Conservation (phyloP, 2,329 filamentous ascomycete genomes). For the Phialocephala subalpina region DNA sequence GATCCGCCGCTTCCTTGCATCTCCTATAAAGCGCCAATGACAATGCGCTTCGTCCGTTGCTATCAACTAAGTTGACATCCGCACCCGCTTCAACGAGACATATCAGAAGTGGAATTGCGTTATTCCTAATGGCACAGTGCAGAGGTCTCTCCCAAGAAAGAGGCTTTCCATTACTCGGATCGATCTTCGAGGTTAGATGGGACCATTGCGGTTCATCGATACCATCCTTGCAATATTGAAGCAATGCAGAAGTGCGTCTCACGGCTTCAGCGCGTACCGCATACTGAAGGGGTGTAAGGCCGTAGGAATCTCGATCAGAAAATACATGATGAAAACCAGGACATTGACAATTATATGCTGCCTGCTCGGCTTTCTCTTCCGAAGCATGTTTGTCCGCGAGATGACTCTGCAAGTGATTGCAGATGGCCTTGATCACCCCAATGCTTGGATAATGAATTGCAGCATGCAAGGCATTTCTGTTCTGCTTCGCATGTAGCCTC, state of each 20-base stretch:
- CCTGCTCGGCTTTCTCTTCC: background rate
- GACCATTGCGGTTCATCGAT: background rate
- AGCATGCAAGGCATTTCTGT: background rate
- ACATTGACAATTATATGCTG: background rate
- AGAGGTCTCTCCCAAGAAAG: background rate
- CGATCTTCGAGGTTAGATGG: background rate
- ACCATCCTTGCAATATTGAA: background rate
- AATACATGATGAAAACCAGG: background rate
- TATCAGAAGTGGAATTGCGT: background rate
- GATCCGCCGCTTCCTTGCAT: background rate
- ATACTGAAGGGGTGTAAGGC: background rate
- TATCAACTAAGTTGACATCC: constrained; percentile 10
- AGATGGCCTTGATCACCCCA: background rate
- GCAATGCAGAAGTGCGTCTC: background rate
- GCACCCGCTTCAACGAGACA: background rate
- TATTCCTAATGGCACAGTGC: background rate
- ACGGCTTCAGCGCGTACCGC: background rate
- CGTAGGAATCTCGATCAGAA: background rate
- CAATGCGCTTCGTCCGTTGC: background rate
- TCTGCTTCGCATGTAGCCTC: background rate
- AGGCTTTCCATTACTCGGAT: background rate
- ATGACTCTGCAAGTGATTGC: background rate
- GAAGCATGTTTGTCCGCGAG: background rate
- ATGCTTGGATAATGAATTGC: background rate
- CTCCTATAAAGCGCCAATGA: background rate